These are phyloP conservation scores for Steccherinum ochraceum DNA, from an alignment of 768 basidiomycete species.

Conservation along the genomic window DNA sequence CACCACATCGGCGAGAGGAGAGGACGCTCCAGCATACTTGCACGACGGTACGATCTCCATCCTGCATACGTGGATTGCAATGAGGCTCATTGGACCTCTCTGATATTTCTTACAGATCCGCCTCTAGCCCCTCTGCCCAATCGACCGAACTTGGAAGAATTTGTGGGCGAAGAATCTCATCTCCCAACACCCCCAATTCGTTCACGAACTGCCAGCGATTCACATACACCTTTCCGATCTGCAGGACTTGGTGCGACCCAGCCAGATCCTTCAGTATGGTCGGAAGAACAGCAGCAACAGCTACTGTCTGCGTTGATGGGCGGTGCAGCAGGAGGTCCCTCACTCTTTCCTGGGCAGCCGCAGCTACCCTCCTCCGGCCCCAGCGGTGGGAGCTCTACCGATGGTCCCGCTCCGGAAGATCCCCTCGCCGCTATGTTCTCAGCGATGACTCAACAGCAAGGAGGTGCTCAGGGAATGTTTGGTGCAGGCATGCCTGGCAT, in stretches of 20 bases:
- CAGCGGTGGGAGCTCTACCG: neutral
- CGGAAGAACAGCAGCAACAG: conserved; percentile 61
- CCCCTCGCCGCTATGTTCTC: conserved; percentile 22
- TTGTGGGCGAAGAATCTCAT: conserved; percentile 30
- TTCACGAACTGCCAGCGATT: conserved; percentile 20
- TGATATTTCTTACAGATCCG: conserved; percentile 26
- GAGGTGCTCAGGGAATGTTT: conserved; percentile 19
- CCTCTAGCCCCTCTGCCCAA: conserved; percentile 30
- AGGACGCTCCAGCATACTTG: conserved; percentile 53
- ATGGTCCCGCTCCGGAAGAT: conserved; percentile 15
- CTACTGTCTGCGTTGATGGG: conserved; percentile 61
- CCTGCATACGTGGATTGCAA: too few species aligned
- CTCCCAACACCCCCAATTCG: conserved; percentile 22
- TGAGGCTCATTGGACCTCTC: neutral
- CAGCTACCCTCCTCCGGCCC: conserved; percentile 2
- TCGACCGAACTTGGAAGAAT: conserved; percentile 25
- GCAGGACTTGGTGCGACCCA: conserved; percentile 16
- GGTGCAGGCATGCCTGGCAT: conserved; percentile 15
- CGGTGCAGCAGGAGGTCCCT: conserved; percentile 8
- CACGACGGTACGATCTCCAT: conserved; percentile 41
- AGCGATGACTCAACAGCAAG: conserved; percentile 23
- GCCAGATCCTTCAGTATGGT: conserved; percentile 57
- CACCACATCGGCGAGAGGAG: conserved; percentile 67
- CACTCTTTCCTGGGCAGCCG: conserved; percentile 6
- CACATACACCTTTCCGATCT: conserved; percentile 17